Conservation (phyloP, 1,284 basidiomycete genomes). For the Hortiboletus rubellus region DNA sequence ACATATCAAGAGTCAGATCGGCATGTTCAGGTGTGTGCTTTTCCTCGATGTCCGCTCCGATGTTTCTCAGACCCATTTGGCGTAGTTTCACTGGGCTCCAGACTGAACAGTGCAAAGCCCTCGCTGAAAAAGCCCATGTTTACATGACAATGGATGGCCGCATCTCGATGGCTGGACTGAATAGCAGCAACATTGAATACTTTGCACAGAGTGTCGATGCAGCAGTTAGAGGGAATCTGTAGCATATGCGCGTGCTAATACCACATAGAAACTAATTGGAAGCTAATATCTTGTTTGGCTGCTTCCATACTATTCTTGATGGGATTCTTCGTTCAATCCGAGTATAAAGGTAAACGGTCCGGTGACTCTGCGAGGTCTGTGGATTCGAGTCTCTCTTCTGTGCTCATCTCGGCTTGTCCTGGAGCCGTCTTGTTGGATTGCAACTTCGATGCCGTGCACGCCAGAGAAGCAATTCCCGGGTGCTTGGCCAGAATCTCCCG, state of each 20-base stretch:
- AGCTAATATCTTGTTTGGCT: slow-evolving; percentile 16
- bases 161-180: slow-evolving; percentile 96
- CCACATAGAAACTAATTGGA: slow-evolving; percentile 31
- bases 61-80: slow-evolving; percentile 1
- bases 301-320: slow-evolving; percentile 27
- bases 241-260: slow-evolving; percentile 31
- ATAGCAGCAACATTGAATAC: slow-evolving; percentile 87
- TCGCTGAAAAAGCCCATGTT: slow-evolving; percentile 92
- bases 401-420: background rate
- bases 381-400: slow-evolving; percentile 1
- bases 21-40: slow-evolving; percentile 78
- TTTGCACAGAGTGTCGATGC: slow-evolving; percentile 85
- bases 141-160: slow-evolving; percentile 92
- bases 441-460: slow-evolving; percentile 24
- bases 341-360: slow-evolving; percentile 13
- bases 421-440: slow-evolving; percentile 14
- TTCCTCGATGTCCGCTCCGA: background rate
- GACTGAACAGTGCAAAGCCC: slow-evolving; percentile 79
- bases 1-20: slow-evolving; percentile 96
- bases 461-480: slow-evolving; percentile 25
- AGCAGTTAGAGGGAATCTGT: slow-evolving; percentile 80
- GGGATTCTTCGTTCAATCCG: slow-evolving; percentile 18
- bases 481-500: slow-evolving; percentile 27
- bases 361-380: slow-evolving; percentile 15
- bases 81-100: slow-evolving; percentile 85